Evolutionary conservation across 768 basidiomycete species (phyloP).

Genomic region (Cantharellus anzutake): DNA sequence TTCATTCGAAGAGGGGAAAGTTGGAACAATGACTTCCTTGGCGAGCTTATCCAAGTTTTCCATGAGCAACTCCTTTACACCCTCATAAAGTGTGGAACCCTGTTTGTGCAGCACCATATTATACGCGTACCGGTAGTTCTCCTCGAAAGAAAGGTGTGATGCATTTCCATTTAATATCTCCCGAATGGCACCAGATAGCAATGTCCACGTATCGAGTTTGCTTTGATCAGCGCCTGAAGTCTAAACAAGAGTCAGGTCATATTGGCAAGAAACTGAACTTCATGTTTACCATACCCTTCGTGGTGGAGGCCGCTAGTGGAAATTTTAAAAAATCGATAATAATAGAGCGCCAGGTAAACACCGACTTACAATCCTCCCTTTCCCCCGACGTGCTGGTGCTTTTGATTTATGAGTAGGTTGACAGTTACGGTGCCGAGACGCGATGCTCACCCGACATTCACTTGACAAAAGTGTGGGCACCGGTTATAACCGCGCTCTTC

Average conservation of each 20-base stretch:
- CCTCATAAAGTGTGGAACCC: conserved; percentile 73
- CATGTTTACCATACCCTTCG: background rate
- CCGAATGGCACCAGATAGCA: conserved; percentile 65
- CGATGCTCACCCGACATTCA: too few relatives aligned
- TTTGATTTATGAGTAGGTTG: background rate
- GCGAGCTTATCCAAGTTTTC: conserved; percentile 75
- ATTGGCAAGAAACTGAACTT: background rate
- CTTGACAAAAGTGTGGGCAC: too few relatives aligned
- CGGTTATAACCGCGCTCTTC: too few relatives aligned
- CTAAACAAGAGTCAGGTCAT: background rate
- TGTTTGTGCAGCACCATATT: conserved; percentile 81
- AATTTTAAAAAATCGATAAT: background rate
- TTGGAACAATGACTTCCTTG: conserved; percentile 51
- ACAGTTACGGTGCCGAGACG: too few relatives aligned
- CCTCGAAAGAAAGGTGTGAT: conserved; percentile 73
- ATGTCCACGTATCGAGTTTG: conserved; percentile 54
- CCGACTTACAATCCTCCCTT: background rate
- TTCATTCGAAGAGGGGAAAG: conserved; percentile 47
- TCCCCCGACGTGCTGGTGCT: background rate
- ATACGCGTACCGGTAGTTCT: conserved; percentile 86
- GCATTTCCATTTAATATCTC: conserved; percentile 95
- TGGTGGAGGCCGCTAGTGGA: background rate
- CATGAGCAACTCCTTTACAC: conserved; percentile 55
- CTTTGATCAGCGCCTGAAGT: background rate
- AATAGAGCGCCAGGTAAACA: background rate